Evolutionary conservation across 1,284 basidiomycete genomes (phyloP), one percentile per base, ranked within the genome.

Genomic region (Trichosporon sp.): DNA sequence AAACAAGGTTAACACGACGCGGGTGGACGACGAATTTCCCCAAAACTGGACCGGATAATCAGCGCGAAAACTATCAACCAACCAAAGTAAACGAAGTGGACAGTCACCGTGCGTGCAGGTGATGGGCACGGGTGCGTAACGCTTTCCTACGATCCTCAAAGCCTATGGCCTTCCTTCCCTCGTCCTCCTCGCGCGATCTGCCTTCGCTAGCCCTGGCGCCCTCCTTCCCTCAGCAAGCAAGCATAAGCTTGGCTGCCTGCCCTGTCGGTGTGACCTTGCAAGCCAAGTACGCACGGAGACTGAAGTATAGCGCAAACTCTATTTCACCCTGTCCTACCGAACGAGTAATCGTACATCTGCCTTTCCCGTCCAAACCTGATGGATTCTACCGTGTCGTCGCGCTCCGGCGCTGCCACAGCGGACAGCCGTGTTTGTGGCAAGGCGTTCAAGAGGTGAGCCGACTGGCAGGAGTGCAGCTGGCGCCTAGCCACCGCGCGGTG

Each of bases 1-100:
- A n/a, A 60, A 60, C 56, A 60, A 60, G 56, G 56, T 60, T 60
- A 32, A 60, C 15, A n/a, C 27, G 27, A 31, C 56, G 32, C 56
- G 31, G 27, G 56, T 60, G 31, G 27, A 60, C 56, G 29, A 32
- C 56, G 56, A 32, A 60, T 11, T 32, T n/a, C 29, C 56, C 56
- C 56, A 60, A 60, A 60, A 31, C 27, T 60, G 56, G 15, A 31
- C n/a, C 56, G 56, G 56, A 31, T n/a, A 31, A 60, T n/a, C 56
- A 32, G 27, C 27, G 56, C 56, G 56, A 21, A 42, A 42, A 42
- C 38, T 3, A 6, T 3, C 2, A 15, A 32, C 29, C 15, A 8
- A 60, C 3, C 29, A 18, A 13, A 27, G 9, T 18, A 8, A 7
- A n/a, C 3, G 27, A n/a, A 12, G 21, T 23, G 21, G 47, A 23